Evolutionary conservation across 805 yeast species (phyloP).

Genomic region (Saccharomyces mikatae): DNA sequence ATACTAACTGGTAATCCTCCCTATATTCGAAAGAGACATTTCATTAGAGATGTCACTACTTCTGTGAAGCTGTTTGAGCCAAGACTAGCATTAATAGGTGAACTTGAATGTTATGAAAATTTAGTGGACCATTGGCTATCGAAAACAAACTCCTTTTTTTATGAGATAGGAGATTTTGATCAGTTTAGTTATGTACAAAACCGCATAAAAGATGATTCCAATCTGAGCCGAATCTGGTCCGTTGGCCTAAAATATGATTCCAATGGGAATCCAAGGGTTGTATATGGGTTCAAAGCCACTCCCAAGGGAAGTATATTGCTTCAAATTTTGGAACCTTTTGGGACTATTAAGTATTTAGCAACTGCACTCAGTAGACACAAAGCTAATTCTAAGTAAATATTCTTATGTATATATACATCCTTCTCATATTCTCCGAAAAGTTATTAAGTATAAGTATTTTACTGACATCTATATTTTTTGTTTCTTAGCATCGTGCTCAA

Average conservation of each 20-base stretch:
- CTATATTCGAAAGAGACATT: slow-evolving; percentile 41
- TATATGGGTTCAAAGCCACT: slow-evolving; percentile 47
- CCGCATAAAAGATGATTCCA: slow-evolving; percentile 8
- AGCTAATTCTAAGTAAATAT: not conserved
- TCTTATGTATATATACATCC: not conserved
- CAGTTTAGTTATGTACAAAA: slow-evolving; percentile 45
- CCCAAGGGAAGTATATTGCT: slow-evolving; percentile 10
- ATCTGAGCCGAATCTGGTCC: slow-evolving; percentile 37
- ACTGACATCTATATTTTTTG: not conserved
- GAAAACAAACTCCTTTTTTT: slow-evolving; percentile 48
- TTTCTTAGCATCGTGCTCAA: not conserved
- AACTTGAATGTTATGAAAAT: slow-evolving; percentile 57
- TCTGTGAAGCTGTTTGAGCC: slow-evolving; percentile 78
- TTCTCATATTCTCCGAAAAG: not conserved
- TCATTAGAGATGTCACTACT: slow-evolving; percentile 39
- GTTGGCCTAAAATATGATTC: slow-evolving; percentile 44
- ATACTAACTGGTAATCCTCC: slow-evolving; percentile 87
- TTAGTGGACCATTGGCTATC: slow-evolving; percentile 41
- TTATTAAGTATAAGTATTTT: not conserved
- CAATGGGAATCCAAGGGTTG: slow-evolving; percentile 47
- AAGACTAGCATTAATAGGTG: slow-evolving; percentile 66
- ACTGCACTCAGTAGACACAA: not conserved
- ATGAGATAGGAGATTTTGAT: slow-evolving; percentile 60
- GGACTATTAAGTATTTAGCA: slow-evolving; percentile 4
- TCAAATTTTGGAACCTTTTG: slow-evolving; percentile 7